Evolutionary conservation across 768 basidiomycete genomes (phyloP).

Genomic region (Lactarius trivialis): DNA sequence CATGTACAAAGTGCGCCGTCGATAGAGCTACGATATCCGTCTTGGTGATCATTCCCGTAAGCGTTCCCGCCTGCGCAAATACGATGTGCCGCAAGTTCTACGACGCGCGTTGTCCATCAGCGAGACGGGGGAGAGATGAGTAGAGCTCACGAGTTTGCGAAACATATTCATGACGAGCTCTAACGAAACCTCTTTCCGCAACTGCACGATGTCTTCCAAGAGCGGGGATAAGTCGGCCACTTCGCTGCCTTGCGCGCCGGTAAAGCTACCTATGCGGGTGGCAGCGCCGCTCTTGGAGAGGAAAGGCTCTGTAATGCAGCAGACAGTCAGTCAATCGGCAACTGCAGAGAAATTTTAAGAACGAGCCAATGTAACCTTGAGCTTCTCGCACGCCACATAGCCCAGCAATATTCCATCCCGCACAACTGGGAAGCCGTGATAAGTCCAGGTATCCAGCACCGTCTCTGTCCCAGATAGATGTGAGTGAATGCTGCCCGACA

Average conservation of each 20-base stretch:
- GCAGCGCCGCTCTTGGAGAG: constrained; percentile 4
- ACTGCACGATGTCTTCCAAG: constrained; percentile 45
- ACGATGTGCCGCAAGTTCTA: constrained; percentile 65
- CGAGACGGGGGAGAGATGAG: neutral
- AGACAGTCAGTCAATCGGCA: constrained; percentile 2
- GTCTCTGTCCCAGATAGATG: constrained; percentile 31
- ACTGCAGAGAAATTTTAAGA: neutral
- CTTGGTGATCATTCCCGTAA: constrained; percentile 65
- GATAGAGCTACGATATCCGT: constrained; percentile 55
- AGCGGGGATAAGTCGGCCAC: constrained; percentile 30
- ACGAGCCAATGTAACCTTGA: constrained; percentile 35
- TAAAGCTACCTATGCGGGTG: constrained; percentile 9
- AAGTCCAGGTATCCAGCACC: constrained; percentile 40
- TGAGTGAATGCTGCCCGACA: neutral
- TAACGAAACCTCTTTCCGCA: constrained; percentile 62
- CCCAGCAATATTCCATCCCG: constrained; percentile 47
- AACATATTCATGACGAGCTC: constrained; percentile 70
- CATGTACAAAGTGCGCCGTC: constrained; percentile 50
- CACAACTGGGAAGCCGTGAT: constrained; percentile 63
- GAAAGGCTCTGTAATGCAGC: constrained; percentile 9
- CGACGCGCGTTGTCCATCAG: neutral
- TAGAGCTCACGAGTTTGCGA: constrained; percentile 51
- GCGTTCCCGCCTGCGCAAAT: constrained; percentile 52
- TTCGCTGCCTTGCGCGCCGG: neutral
- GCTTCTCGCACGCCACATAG: constrained; percentile 51